phyloP scores from a whole-genome alignment of 148 eudicot species.

The Linanthus parryae region DNA sequence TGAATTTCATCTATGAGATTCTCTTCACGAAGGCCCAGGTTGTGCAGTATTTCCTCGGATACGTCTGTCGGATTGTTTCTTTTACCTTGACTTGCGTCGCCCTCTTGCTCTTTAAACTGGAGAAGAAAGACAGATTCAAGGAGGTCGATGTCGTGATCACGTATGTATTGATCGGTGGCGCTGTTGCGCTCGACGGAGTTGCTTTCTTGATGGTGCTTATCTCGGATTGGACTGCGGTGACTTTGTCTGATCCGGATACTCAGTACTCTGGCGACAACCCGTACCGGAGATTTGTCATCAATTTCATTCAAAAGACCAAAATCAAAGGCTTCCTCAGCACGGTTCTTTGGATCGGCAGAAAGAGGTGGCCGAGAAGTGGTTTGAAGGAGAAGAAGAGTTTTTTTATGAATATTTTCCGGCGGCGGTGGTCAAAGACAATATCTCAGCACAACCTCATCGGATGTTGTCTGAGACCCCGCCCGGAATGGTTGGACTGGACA shows the following conservation, averaged over 20 bases:
- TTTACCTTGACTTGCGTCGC: background rate
- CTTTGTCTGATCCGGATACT: background rate
- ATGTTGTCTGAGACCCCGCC: constrained; percentile 22
- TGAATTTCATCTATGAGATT: background rate
- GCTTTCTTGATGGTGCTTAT: constrained; percentile 22
- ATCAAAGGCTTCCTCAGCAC: background rate
- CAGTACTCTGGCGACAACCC: too few species aligned
- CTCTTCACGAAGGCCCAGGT: background rate
- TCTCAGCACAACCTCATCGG: constrained; percentile 21
- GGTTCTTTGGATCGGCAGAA: background rate
- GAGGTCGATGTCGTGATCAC: constrained; percentile 21
- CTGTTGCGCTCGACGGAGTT: constrained; percentile 26
- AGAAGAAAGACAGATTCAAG: constrained; percentile 8
- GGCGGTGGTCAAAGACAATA: constrained; percentile 29
- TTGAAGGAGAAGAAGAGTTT: background rate
- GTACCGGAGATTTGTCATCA: too few species aligned
- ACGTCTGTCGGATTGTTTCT: background rate
- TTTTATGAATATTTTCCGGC: background rate
- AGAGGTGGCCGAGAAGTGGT: background rate
- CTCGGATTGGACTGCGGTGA: constrained; percentile 29
- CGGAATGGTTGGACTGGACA: background rate
- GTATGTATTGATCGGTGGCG: constrained; percentile 20
- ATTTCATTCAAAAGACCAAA: too few species aligned
- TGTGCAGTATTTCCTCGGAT: background rate
- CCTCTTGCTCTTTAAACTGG: constrained; percentile 12